A percentile compares a stretch with the other conserved stretches of the same genome.
Evolutionary conservation across 768 basidiomycete genomes (phyloP).

Genomic region (Plicaturopsis crispa): DNA sequence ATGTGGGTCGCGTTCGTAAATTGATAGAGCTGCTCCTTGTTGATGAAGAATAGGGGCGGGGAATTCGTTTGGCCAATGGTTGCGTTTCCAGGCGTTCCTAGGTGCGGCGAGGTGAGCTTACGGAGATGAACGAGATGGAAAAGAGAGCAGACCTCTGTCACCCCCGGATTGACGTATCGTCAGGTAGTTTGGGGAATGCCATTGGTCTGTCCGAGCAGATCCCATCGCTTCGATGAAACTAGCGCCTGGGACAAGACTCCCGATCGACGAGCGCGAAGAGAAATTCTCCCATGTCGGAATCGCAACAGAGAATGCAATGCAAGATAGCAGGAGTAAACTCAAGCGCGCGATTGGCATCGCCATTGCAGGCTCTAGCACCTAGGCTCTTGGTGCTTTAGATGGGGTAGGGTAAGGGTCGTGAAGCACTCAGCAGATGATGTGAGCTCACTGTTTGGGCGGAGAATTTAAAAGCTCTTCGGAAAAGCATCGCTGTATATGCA

Average conservation of each 20-base stretch:
- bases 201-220: conserved; percentile 16
- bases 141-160: conserved; percentile 1
- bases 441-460: no score
- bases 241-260: conserved; percentile 33
- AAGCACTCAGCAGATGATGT: no score
- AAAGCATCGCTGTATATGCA: no score
- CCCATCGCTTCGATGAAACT: conserved; percentile 21
- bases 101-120: neutral
- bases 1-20: conserved; percentile 50
- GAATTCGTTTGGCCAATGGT: conserved; percentile 28
- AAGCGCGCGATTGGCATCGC: no score
- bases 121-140: neutral
- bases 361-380: no score
- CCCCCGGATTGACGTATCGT: conserved; percentile 25
- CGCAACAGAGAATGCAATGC: conserved; percentile 18
- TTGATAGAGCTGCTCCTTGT: conserved; percentile 42
- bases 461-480: no score
- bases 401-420: no score
- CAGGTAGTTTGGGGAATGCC: conserved; percentile 21
- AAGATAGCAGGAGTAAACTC: conserved; percentile 1
- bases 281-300: conserved; percentile 38
- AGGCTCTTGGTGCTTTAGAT: no score
- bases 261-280: conserved; percentile 26
- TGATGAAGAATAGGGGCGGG: conserved; percentile 48
- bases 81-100: conserved; percentile 40